Percentiles rank a stretch among this genome's conserved stretches.
phyloP scores from a whole-genome alignment of 148 eudicot species.

The Rhododendron ovatum region DNA sequence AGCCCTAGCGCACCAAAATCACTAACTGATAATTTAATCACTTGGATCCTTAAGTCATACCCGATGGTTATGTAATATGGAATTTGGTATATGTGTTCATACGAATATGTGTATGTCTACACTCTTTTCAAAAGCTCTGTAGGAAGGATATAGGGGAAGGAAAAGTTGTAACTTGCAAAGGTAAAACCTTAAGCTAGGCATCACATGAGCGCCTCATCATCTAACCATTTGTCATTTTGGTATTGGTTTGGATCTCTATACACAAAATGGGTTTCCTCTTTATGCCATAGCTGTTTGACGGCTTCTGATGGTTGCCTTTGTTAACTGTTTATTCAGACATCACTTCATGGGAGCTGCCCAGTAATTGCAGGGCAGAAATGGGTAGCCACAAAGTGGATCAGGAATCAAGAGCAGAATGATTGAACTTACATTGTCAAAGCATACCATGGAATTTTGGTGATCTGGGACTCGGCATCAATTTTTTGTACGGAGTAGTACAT shows the following conservation, averaged over 20 bases:
- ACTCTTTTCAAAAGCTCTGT: background rate
- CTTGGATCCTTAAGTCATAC: background rate
- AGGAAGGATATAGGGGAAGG: background rate
- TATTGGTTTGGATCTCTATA: background rate
- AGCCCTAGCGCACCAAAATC: background rate
- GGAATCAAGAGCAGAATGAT: constrained; percentile 52
- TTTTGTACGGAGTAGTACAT: background rate
- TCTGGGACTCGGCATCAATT: background rate
- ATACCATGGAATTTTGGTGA: background rate
- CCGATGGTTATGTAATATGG: background rate
- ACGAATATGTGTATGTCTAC: background rate
- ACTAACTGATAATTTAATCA: background rate
- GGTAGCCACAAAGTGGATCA: constrained; percentile 87
- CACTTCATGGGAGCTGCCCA: constrained; percentile 87
- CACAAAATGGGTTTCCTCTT: background rate
- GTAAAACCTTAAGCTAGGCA: background rate
- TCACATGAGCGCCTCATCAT: background rate
- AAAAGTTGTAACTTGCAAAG: background rate
- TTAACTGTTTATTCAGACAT: constrained; percentile 37
- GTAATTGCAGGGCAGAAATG: constrained; percentile 76
- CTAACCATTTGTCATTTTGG: background rate
- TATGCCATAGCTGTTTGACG: background rate
- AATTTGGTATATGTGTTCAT: background rate
- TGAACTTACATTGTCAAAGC: constrained; percentile 1
- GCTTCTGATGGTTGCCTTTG: constrained; percentile 5